Evolutionary conservation across 2,329 filamentous ascomycete genomes (phyloP), one percentile per base, ranked within the genome.

Genomic region (Cladorrhinum sp.): DNA sequence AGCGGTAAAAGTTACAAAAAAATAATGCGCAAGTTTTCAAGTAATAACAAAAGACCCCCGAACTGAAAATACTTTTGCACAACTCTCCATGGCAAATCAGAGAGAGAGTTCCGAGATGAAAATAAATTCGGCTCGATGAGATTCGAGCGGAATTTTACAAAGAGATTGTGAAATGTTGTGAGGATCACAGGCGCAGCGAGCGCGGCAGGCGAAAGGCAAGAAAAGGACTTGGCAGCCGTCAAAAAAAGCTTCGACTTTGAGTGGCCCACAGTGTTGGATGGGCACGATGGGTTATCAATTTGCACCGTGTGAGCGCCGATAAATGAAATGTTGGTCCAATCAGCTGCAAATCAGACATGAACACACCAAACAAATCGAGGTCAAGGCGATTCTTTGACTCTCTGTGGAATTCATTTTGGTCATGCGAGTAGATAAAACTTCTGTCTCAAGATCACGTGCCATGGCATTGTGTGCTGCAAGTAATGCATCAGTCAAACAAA

Each of bases 61-160:
- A 23, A 56, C n/a, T 26, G 39, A 49, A 49, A 57, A 28, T 30
- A 20, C 24, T 20, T 20, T 21, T 57, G 54, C 54, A 42, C 54
- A 57, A 46, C 54, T 57, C 36, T 57, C 54, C 54, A 57, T 57
- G 42, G 54, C 42, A n/a, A n/a, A n/a, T n/a, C n/a, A 42, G 16
- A 9, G 8, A 20, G 42, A 21, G 42, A 46, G 42, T 46, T 28
- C 26, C 42, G 5, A 21, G 10, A 18, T 14, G 7, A 16, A 46
- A 16, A 20, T 18, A 21, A 21, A 7, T 5, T 7, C n/a, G 18
- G n/a, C 42, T 46, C 42, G 18, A 21, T 46, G 42, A 46, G 42
- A 46, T 46, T 8, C 42, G 42, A 46, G 16, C 18, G 42, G 42
- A 21, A 18, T 46, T 18, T 46, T 18, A 16, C 12, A 10, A 36